phyloP scores from a whole-genome alignment of 441 rosid species.

The Melastoma candidum region DNA sequence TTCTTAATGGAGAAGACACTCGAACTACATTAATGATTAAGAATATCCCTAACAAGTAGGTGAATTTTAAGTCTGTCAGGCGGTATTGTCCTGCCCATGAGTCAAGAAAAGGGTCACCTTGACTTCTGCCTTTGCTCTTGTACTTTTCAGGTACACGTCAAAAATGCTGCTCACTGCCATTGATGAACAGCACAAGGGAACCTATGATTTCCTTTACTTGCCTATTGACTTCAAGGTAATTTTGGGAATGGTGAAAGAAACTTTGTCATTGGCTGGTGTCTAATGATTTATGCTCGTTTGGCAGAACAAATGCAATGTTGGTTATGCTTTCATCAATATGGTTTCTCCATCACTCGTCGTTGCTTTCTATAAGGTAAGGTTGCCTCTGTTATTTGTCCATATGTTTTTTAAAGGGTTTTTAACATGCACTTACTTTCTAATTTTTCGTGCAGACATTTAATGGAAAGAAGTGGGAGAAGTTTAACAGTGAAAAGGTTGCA shows the following conservation, averaged over 20 bases:
- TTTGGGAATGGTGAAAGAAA: constrained; percentile 8
- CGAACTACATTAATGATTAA: constrained; percentile 80
- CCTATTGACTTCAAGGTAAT: constrained; percentile 76
- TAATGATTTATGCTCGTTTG: constrained; percentile 14
- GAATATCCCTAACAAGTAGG: constrained; percentile 88
- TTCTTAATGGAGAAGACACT: constrained; percentile 54
- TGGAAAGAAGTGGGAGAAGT: constrained; percentile 99
- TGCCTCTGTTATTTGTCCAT: constrained; percentile 10
- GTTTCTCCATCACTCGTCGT: constrained; percentile 66
- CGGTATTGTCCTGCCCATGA: too few species aligned
- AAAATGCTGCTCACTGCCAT: constrained; percentile 85
- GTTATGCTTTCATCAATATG: constrained; percentile 83
- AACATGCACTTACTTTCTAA: too few species aligned
- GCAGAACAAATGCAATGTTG: constrained; percentile 90
- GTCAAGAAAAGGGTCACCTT: too few species aligned
- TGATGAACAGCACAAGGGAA: constrained; percentile 57
- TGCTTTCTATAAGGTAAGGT: constrained; percentile 58
- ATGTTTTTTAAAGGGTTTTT: too few species aligned
- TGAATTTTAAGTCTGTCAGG: neutral
- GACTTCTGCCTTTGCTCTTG: constrained; percentile 13
- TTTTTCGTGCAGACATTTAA: constrained; percentile 56
- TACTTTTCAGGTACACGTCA: constrained; percentile 52
- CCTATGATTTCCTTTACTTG: constrained; percentile 72
- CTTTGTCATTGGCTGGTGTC: neutral
- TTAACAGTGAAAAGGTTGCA: constrained; percentile 98